phyloP scores from a whole-genome alignment of 257 asterid genomes.

The Leptodermis oblonga region DNA sequence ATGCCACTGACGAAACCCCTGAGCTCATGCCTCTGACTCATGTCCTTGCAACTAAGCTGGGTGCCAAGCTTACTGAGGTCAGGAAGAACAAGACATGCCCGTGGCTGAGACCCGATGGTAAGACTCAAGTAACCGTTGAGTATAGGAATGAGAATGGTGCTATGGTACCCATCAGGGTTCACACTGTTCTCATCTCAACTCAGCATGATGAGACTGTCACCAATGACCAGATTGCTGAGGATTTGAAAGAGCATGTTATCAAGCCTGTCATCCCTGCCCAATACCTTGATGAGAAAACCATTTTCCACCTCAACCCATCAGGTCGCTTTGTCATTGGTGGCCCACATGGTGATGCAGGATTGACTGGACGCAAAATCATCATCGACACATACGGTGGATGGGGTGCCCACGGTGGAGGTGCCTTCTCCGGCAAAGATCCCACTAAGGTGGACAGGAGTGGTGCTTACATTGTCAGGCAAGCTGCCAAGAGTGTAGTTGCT shows the following conservation, averaged over 20 bases:
- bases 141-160: constrained; percentile 76
- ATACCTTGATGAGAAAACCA: constrained; percentile 79
- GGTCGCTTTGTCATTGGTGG: constrained; percentile 91
- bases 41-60: constrained; percentile 89
- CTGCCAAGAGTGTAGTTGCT: constrained; percentile 92
- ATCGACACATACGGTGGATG: constrained; percentile 91
- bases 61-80: constrained; percentile 87
- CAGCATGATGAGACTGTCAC: constrained; percentile 90
- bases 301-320: constrained; percentile 86
- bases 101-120: constrained; percentile 89
- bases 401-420: constrained; percentile 97
- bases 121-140: constrained; percentile 88
- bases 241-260: constrained; percentile 79
- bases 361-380: constrained; percentile 81
- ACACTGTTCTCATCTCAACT: constrained; percentile 84
- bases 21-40: constrained; percentile 93
- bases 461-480: constrained; percentile 82
- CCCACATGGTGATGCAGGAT: constrained; percentile 92
- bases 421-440: constrained; percentile 87
- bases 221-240: constrained; percentile 63
- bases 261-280: constrained; percentile 74
- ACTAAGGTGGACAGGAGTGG: constrained; percentile 96
- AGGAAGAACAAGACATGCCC: constrained; percentile 86
- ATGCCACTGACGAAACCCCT: constrained; percentile 88
- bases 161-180: constrained; percentile 84